Base-by-base conservation (phyloP, 768 basidiomycete species). In the Nevesoporus exiguus region DNA sequence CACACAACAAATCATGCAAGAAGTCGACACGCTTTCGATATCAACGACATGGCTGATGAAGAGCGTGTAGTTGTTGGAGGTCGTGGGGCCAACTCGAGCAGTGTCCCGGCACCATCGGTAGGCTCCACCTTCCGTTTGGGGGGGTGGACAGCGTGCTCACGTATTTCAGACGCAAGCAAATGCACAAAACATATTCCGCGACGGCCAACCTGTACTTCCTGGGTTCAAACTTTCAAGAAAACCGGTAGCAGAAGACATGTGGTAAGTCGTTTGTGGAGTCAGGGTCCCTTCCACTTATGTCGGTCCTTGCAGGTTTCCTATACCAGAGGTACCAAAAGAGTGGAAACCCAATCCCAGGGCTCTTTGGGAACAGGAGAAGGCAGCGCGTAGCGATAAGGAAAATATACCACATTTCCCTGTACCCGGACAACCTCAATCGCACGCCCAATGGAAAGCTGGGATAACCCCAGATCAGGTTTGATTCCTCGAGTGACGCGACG, bases 291-390 rank as follows among this genome's bases (percentile, higher is more conserved):
- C 60, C 58, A 45, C 43, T 63, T 51, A 66, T 55, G 42, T 49
- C 49, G 27, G 52, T 51, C 22, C 39, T 31, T 37, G 10, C 54
- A 95, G 93, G 88, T 97, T 90, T 70, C 84, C 86, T 6, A 70
- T 93, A 31, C 90, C 93, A 2, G 85, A 90, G 14, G 74, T 96
- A 42, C 94, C 95, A 3, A 65, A 79, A 56, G 88, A 82, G 15
- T 98, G 96, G 96, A 81, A 76, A 60, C 89, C 97, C 0, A 77
- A 95, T 62, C 97, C 95, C 1, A 77, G 74, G 24, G 74, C 80
- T n/a, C 79, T 97, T 2, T 96, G 93, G 85, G 75, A 76, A 44
- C 56, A 37, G 73, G 74, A 75, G 55, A 76, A 73, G 45, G 71
- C 72, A 44, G 64, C 72, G 31, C 53, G 45, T 10, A 40, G 43